phyloP scores from a whole-genome alignment of 192 early-diverging fungal genomes.

The Coemansia erecta region DNA sequence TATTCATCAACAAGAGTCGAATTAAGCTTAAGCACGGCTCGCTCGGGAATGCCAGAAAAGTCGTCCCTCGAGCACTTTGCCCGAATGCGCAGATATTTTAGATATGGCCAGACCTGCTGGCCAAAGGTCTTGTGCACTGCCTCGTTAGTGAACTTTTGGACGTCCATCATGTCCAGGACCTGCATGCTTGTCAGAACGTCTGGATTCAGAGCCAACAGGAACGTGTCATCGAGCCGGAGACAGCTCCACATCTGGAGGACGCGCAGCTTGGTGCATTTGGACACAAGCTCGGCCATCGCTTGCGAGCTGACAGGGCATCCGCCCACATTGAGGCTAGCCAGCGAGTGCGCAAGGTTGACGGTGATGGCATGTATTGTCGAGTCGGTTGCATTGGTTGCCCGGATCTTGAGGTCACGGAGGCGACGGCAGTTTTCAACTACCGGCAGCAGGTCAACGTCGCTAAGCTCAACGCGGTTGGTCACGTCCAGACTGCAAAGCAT shows the following conservation, averaged over 20 bases:
- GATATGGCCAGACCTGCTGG: constrained; percentile 40
- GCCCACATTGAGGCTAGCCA: constrained; percentile 48
- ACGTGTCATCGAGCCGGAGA: constrained; percentile 43
- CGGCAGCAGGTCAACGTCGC: constrained; percentile 47
- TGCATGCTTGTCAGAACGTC: constrained; percentile 30
- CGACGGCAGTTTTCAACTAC: constrained; percentile 42
- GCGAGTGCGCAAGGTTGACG: constrained; percentile 31
- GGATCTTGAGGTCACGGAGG: constrained; percentile 38
- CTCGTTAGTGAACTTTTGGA: constrained; percentile 46
- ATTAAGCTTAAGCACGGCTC: constrained; percentile 48
- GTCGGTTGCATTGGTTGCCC: constrained; percentile 51
- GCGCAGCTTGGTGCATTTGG: constrained; percentile 32
- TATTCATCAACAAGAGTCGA: constrained; percentile 40
- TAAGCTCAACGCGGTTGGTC: constrained; percentile 51
- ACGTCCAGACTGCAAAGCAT: constrained; percentile 45
- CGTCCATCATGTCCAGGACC: constrained; percentile 54
- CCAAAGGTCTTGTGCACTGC: constrained; percentile 44
- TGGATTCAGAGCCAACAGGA: constrained; percentile 42
- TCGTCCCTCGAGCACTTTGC: constrained; percentile 38
- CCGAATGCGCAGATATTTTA: constrained; percentile 46
- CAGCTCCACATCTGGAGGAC: constrained; percentile 51
- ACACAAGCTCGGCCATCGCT: constrained; percentile 49
- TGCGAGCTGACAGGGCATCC: constrained; percentile 50
- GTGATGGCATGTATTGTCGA: constrained; percentile 38
- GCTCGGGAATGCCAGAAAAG: constrained; percentile 40